Conservation (phyloP, 2,329 filamentous ascomycete species). For the Phyllosticta citribraziliensis region DNA sequence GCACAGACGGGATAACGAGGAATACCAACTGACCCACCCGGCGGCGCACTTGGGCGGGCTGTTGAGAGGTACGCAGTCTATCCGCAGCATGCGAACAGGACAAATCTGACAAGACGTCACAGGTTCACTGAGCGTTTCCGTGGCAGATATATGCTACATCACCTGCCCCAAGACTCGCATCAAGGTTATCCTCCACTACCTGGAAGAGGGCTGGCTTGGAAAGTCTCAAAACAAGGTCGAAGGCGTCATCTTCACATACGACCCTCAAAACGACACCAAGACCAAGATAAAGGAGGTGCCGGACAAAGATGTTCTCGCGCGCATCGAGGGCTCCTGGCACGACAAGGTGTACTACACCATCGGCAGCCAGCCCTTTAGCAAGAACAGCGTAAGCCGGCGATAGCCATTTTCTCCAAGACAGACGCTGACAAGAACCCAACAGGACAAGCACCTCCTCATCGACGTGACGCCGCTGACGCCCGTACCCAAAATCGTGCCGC, state of each 20-base stretch:
- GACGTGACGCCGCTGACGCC: constrained; percentile 79
- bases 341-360: constrained; percentile 54
- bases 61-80: constrained; percentile 47
- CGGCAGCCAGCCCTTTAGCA: constrained; percentile 35
- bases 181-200: constrained; percentile 86
- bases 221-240: constrained; percentile 85
- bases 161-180: constrained; percentile 83
- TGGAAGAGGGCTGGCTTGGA: constrained; percentile 91
- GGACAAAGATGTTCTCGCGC: constrained; percentile 70
- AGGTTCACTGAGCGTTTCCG: constrained; percentile 75
- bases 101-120: background rate
- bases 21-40: constrained; percentile 91
- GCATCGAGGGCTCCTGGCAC: constrained; percentile 81
- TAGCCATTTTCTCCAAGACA: constrained; percentile 42
- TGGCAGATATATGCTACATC: constrained; percentile 81
- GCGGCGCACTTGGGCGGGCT: constrained; percentile 86
- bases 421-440: constrained; percentile 16
- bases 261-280: constrained; percentile 75
- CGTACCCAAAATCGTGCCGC: constrained; percentile 68
- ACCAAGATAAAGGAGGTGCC: constrained; percentile 75
- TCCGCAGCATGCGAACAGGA: background rate
- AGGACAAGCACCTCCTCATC: constrained; percentile 61
- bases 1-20: constrained; percentile 69
- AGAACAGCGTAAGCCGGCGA: constrained; percentile 44
- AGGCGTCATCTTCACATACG: constrained; percentile 83